A percentile compares a stretch with the other conserved stretches of the same genome.
Evolutionary conservation across 805 yeast genomes (phyloP).

Genomic region (Maudiozyma serrabonitensis): DNA sequence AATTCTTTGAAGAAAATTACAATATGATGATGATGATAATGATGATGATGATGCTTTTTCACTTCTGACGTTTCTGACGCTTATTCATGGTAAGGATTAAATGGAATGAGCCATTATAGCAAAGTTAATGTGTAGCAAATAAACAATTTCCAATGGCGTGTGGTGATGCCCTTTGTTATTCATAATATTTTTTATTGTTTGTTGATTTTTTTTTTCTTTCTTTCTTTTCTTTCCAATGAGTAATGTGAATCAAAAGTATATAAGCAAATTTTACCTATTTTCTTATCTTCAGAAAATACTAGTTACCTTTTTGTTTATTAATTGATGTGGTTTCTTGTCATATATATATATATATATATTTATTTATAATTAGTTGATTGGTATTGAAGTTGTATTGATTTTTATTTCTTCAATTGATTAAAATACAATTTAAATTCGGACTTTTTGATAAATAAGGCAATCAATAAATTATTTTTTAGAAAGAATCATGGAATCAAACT

Average conservation of each 20-base stretch:
- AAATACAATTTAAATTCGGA: too few species aligned
- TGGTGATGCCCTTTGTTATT: too few species aligned
- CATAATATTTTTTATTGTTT: too few species aligned
- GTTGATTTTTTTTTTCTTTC: not conserved
- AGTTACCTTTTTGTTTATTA: not conserved
- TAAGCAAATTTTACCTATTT: not conserved
- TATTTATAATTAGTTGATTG: too few species aligned
- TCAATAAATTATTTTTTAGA: not conserved
- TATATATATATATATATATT: not conserved
- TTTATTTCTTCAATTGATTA: too few species aligned
- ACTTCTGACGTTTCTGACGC: not conserved
- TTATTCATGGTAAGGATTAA: not conserved
- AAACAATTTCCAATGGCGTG: too few species aligned
- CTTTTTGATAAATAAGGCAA: not conserved
- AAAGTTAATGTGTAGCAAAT: too few species aligned
- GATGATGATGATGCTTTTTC: not conserved
- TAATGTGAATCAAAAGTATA: not conserved
- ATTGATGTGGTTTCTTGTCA: not conserved
- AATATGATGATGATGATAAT: too few species aligned
- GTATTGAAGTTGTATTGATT: too few species aligned
- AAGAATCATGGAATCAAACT: slow-evolving; percentile 21
- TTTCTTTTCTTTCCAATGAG: not conserved
- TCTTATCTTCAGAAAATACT: not conserved
- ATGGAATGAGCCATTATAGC: not conserved
- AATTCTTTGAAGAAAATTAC: too few species aligned